Base-by-base conservation (phyloP, 805 yeast genomes). In the Komagataella ulmi region DNA sequence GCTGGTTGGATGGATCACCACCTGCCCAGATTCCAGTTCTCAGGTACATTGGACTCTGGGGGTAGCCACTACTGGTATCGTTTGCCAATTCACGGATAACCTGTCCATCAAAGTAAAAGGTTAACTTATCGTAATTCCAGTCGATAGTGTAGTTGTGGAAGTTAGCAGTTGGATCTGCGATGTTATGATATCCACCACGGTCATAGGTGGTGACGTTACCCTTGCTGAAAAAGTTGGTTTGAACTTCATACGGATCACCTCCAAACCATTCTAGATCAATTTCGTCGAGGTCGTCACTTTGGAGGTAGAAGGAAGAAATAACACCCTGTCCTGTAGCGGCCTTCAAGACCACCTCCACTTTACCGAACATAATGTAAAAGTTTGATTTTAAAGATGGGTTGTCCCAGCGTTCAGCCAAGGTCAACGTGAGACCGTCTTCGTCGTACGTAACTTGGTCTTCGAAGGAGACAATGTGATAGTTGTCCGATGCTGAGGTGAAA, bases 211-310 rank as follows among this genome's bases (percentile, higher is more conserved):
- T 65, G 2, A 87, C 80, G 61, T 82, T 69, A 54, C 96, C 97
- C 64, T 89, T 85, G 44, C 88, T 79, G 70, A 88, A 89, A 65
- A 67, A 90, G 63, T 85, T 85, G 23, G 89, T 73, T 67, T 87
- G 95, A 58, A 85, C 79, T 62, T 87, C 83, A 46, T 78, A 73
- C 23, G 72, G 71, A 62, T 89, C 95, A 49, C 86, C 81, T 17
- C 97, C 97, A 47, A 85, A 72, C 82, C 93, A 85, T 65, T 90
- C 97, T 49, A 85, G 61, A 67, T 90, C 97, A 48, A 90, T 80
- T 67, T 90, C 97, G 66, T 90, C 97, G 56, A 83, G 71, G 60
- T 85, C 96, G 64, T 90, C 97, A 59, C 76, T 70, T 62, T 88
- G 95, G 51, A 89, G 72, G 56, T 83, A 87, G 57, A 89, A 79